phyloP scores from a whole-genome alignment of 1,284 basidiomycete species.

The Mycosarcoma maydis region DNA sequence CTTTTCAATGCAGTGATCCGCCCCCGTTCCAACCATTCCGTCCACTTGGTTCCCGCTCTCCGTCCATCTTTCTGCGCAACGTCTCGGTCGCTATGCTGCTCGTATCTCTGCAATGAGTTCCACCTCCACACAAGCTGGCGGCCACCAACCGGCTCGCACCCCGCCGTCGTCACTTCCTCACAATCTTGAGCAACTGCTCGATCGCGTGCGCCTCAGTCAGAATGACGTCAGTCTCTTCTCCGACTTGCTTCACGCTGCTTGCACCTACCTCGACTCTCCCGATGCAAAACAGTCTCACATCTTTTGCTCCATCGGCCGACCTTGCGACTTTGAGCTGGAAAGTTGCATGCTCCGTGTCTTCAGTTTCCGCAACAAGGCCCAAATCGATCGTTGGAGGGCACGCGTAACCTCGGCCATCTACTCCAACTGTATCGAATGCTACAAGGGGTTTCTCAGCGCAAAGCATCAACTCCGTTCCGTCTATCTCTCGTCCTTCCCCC shows the following conservation, averaged over 20 bases:
- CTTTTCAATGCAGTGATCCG: too few relatives aligned
- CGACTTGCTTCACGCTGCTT: conserved; percentile 38
- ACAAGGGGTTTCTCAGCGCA: conserved; percentile 44
- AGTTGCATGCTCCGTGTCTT: conserved; percentile 56
- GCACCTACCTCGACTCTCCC: conserved; percentile 32
- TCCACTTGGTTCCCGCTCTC: not conserved
- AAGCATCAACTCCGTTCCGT: conserved; percentile 32
- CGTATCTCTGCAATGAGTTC: conserved; percentile 7
- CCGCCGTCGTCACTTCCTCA: conserved; percentile 23
- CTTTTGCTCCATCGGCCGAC: conserved; percentile 32
- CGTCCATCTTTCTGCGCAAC: not conserved
- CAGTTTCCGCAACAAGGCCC: conserved; percentile 42
- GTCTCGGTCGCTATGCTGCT: conserved; percentile 8
- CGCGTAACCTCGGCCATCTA: conserved; percentile 35
- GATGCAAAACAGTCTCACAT: conserved; percentile 37
- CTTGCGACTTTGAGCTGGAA: conserved; percentile 51
- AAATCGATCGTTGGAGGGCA: conserved; percentile 44
- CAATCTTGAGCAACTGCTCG: conserved; percentile 19
- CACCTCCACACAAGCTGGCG: conserved; percentile 5
- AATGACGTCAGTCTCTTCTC: conserved; percentile 34
- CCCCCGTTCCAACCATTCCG: not conserved
- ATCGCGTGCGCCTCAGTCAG: conserved; percentile 23
- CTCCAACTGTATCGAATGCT: conserved; percentile 53
- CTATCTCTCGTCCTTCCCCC: conserved; percentile 38
- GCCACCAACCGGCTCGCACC: conserved; percentile 14